Percentiles rank a stretch among this genome's conserved stretches.
Conservation (phyloP, 306 rosid genomes). For the Gillenia trifoliata region DNA sequence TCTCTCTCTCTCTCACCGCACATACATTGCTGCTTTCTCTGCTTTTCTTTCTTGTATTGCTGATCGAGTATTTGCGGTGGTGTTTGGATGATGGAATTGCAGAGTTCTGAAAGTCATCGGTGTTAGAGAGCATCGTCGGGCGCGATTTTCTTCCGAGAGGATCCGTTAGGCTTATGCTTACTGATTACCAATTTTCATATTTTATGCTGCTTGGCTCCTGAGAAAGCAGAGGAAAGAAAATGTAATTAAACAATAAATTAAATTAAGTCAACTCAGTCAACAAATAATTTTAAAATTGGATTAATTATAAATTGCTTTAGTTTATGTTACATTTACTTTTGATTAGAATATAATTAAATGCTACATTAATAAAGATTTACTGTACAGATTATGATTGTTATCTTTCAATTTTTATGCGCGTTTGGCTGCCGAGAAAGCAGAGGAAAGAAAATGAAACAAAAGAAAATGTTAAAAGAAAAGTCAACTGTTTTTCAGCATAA, state of each 20-base stretch:
- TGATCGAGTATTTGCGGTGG: not conserved
- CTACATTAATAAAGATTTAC: not conserved
- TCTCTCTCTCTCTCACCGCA: not conserved
- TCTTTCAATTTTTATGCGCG: not conserved
- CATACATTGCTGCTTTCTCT: not conserved
- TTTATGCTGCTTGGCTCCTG: slow-evolving; percentile 7
- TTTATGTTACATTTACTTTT: not conserved
- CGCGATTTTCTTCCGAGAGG: slow-evolving; percentile 91
- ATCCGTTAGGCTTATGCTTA: slow-evolving; percentile 36
- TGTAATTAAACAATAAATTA: not conserved
- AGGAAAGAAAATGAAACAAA: not conserved
- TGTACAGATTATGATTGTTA: not conserved
- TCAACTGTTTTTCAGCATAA: not conserved
- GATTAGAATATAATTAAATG: not conserved
- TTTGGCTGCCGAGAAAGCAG: slow-evolving; percentile 19
- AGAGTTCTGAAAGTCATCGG: slow-evolving; percentile 85
- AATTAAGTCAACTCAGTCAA: slow-evolving; percentile 14
- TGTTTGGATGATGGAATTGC: slow-evolving; percentile 18
- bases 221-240: slow-evolving; percentile 9
- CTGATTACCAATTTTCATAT: not conserved
- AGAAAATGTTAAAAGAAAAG: not conserved
- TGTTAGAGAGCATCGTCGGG: slow-evolving; percentile 77
- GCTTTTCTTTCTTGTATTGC: not conserved
- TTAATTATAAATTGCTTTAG: not conserved
- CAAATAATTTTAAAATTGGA: not conserved